Evolutionary conservation across 495 filamentous ascomycete species (phyloP).

Genomic region (Zalerion maritima): DNA sequence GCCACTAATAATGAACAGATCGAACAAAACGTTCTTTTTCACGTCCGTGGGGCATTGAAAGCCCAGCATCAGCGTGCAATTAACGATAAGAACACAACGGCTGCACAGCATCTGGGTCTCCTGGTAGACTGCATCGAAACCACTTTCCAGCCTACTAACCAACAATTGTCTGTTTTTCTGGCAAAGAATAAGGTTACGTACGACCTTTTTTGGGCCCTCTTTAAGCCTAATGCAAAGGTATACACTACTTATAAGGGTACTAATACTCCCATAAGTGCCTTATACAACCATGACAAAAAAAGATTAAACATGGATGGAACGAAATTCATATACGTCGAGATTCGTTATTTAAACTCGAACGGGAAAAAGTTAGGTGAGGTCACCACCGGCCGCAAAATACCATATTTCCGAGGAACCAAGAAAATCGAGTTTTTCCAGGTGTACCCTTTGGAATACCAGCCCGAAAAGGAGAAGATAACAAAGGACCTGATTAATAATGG

Average conservation of each 20-base stretch:
- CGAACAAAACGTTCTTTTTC: conserved; percentile 1
- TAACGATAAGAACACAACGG: neutral
- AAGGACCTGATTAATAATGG: too few relatives aligned
- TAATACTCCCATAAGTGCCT: neutral
- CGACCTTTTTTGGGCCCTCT: conserved; percentile 2
- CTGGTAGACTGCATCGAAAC: neutral
- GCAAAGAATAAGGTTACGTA: neutral
- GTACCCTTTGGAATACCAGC: too few relatives aligned
- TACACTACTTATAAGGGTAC: conserved; percentile 1
- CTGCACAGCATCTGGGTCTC: conserved; percentile 1
- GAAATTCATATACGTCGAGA: conserved; percentile 1
- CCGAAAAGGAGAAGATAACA: too few relatives aligned
- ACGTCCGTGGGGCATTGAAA: neutral
- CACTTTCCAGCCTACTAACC: neutral
- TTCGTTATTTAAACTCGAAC: neutral
- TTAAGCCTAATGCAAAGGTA: conserved; percentile 2
- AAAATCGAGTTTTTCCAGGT: too few relatives aligned
- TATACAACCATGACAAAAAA: neutral
- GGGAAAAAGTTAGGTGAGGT: neutral
- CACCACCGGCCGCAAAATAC: too few relatives aligned
- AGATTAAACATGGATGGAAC: neutral
- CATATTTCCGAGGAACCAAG: too few relatives aligned
- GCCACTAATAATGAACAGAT: neutral
- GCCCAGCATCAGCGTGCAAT: neutral
- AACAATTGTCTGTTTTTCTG: conserved; percentile 1